phyloP scores from a whole-genome alignment of 805 yeast species.

The Metschnikowia reukaufii region DNA sequence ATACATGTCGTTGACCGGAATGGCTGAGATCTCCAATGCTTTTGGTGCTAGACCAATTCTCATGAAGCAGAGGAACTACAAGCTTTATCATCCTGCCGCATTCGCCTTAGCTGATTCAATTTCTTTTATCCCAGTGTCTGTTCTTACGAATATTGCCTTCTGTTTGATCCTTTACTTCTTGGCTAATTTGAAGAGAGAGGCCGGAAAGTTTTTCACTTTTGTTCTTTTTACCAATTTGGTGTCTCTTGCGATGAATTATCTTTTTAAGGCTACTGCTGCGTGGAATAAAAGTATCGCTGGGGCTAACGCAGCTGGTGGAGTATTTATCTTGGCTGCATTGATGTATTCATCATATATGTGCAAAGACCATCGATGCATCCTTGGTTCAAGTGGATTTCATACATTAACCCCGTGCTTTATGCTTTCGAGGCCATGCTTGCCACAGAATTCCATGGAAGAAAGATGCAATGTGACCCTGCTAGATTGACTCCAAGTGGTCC shows the following conservation, averaged over 20 bases:
- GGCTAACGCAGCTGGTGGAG: constrained; percentile 57
- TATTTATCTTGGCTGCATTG: constrained; percentile 35
- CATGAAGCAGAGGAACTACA: constrained; percentile 31
- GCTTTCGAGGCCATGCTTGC: constrained; percentile 31
- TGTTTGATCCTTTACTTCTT: constrained; percentile 56
- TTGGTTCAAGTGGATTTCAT: constrained; percentile 42
- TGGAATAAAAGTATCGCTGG: constrained; percentile 52
- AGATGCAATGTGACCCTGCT: constrained; percentile 26
- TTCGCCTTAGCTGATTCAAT: constrained; percentile 26
- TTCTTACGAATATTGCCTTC: constrained; percentile 45
- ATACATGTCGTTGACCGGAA: constrained; percentile 49
- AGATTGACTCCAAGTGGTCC: constrained; percentile 29
- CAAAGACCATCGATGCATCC: constrained; percentile 36
- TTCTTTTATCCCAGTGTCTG: constrained; percentile 33
- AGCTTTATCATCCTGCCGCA: constrained; percentile 31
- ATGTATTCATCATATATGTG: constrained; percentile 34
- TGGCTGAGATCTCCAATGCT: constrained; percentile 43
- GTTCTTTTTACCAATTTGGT: constrained; percentile 47
- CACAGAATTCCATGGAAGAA: constrained; percentile 32
- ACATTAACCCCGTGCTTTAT: constrained; percentile 31
- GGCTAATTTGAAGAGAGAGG: constrained; percentile 48
- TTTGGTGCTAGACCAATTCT: constrained; percentile 27
- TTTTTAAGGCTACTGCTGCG: constrained; percentile 55
- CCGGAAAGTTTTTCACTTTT: constrained; percentile 56
- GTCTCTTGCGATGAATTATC: constrained; percentile 52